Percentiles rank a stretch among this genome's conserved stretches.
These are phyloP conservation scores for Magnolia changhungtana DNA, from an alignment of 164 flowering plant genomes.

Conservation along the genomic window DNA sequence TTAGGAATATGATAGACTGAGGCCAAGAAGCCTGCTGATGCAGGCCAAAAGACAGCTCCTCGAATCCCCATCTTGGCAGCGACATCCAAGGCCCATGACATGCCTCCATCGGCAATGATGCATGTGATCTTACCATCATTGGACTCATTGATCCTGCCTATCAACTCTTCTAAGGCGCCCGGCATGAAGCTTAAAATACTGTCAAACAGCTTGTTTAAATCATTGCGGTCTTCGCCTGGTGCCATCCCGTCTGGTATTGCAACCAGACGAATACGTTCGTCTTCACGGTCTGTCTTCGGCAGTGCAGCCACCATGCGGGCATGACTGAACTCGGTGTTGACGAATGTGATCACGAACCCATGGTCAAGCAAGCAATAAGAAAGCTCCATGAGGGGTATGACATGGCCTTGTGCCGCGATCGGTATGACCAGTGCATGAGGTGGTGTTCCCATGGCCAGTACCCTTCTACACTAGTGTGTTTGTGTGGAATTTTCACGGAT, in stretches of 20 bases:
- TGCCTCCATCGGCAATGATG: slow-evolving; percentile 10
- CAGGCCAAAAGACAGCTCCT: slow-evolving; percentile 8
- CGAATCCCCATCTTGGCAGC: slow-evolving; percentile 17
- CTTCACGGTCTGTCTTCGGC: not conserved
- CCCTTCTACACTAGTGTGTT: not conserved
- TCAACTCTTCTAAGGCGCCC: slow-evolving; percentile 10
- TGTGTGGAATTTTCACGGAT: not conserved
- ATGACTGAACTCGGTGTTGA: slow-evolving; percentile 11
- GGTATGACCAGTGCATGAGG: slow-evolving; percentile 25
- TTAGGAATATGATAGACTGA: slow-evolving; percentile 3
- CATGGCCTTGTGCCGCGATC: slow-evolving; percentile 29
- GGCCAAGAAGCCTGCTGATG: not conserved
- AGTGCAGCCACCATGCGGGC: not conserved
- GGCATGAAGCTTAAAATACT: not conserved
- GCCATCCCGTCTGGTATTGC: slow-evolving; percentile 19
- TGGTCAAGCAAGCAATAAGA: slow-evolving; percentile 21
- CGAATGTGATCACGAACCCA: slow-evolving; percentile 24
- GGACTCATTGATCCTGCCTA: slow-evolving; percentile 7
- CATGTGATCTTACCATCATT: slow-evolving; percentile 5
- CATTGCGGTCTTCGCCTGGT: slow-evolving; percentile 7
- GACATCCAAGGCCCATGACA: slow-evolving; percentile 6
- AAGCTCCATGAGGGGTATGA: slow-evolving; percentile 25
- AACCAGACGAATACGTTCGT: slow-evolving; percentile 7
- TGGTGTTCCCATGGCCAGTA: slow-evolving; percentile 13
- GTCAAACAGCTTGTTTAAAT: not conserved